Evolutionary conservation across 306 rosid genomes (phyloP).

Genomic region (Sindora glabra): DNA sequence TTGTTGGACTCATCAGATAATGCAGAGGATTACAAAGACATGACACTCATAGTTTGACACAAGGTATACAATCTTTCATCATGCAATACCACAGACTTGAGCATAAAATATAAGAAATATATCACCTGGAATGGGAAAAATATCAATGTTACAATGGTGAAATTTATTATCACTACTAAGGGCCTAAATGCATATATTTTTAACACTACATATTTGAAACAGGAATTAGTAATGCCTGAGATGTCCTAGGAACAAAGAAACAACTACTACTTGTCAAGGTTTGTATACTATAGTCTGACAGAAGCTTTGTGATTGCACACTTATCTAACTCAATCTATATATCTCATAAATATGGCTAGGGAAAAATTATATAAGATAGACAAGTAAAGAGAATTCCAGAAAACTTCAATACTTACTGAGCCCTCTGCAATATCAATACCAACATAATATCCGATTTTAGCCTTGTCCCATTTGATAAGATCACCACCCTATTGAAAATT

Average conservation of each 20-base stretch:
- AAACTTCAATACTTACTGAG: constrained; percentile 50
- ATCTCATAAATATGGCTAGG: no score
- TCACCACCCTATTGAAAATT: constrained; percentile 76
- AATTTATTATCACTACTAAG: neutral
- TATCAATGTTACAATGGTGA: neutral
- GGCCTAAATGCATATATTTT: neutral
- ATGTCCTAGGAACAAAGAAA: neutral
- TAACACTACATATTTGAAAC: neutral
- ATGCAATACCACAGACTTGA: neutral
- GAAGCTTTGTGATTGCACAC: no score
- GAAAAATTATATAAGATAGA: constrained; percentile 3
- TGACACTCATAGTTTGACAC: constrained; percentile 17
- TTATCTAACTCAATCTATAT: no score
- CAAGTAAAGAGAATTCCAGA: neutral
- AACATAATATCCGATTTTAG: constrained; percentile 90
- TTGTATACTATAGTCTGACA: no score
- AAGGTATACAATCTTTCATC: constrained; percentile 14
- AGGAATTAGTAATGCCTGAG: neutral
- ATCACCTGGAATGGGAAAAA: neutral
- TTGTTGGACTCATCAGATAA: constrained; percentile 15
- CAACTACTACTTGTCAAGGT: neutral
- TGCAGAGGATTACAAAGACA: constrained; percentile 7
- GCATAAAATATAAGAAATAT: constrained; percentile 3
- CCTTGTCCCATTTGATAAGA: constrained; percentile 99
- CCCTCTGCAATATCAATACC: constrained; percentile 97